Base-by-base conservation (phyloP, 2,329 filamentous ascomycete genomes). In the Claviceps fusiformis region DNA sequence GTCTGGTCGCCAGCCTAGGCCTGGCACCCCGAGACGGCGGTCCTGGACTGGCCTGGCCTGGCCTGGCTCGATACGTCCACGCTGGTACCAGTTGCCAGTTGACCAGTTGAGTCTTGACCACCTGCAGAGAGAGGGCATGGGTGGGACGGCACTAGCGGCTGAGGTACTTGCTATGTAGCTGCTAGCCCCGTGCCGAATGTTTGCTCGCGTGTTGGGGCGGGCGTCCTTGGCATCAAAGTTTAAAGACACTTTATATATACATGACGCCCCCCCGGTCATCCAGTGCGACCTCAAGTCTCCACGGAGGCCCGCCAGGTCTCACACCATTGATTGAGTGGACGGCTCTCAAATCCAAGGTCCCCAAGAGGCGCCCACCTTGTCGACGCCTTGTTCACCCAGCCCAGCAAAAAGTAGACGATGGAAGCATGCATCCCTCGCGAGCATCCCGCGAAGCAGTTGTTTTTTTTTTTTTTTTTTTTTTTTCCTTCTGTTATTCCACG, bases 271-370 rank as follows among this genome's bases (percentile, higher is more conserved):
- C 63, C 67, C 61, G 58, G 64, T 63, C 61, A 51, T 59, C 58
- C 63, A 58, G 64, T 64, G 64, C 59, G 64, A 66, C 66, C 63
- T 63, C 59, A 19, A 64, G 65, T 66, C 65, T 64, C 67, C 67
- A 69, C 65, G 61, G 61, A 63, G 65, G 64, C 62, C 67, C 67
- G 66, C 67, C 65, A 39, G 64, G 67, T 68, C 68, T 68, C 65
- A 66, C 67, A 67, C 67, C 66, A 68, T 64, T 68, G 62, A 67
- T 66, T 33, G 65, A 68, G 63, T 63, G 63, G 64, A 66, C 65
- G 67, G 61, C 67, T 69, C 24, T 67, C 67, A 63, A 67, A 68
- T 67, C 64, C 65, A 67, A 64, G 56, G 46, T 63, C 19, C 19
- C 10, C 4, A 27, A 67, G 66, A 66, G 60, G 57, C 60, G 57